Conservation (phyloP, 2,329 filamentous ascomycete genomes). For the Cercospora sesami region DNA sequence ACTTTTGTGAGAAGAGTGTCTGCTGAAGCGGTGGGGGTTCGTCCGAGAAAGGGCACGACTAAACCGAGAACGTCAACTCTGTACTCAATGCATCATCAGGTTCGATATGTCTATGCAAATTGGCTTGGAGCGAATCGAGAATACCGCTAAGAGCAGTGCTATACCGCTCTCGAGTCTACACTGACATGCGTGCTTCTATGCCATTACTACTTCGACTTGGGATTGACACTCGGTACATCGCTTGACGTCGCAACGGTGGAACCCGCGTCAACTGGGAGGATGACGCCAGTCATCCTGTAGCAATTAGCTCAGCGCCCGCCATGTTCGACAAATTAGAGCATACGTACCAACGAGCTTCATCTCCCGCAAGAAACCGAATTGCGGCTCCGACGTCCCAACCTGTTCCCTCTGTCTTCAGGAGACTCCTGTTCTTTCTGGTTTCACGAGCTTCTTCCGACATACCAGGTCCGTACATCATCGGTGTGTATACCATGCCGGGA, state of each 20-base stretch:
- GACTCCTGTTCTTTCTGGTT: constrained; percentile 51
- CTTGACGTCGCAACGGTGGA: constrained; percentile 48
- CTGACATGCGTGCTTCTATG: neutral
- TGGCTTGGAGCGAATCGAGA: neutral
- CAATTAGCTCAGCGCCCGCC: neutral
- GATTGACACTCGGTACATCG: constrained; percentile 40
- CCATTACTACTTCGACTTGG: neutral
- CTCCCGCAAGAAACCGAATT: constrained; percentile 54
- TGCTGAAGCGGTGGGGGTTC: neutral
- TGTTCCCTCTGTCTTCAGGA: constrained; percentile 56
- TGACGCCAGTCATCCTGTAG: constrained; percentile 42
- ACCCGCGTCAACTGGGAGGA: constrained; percentile 52
- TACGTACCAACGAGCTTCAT: constrained; percentile 52
- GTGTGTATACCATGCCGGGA: constrained; percentile 57
- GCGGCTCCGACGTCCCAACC: constrained; percentile 57
- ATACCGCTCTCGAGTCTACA: neutral
- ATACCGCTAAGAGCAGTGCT: too few species aligned
- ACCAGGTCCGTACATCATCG: constrained; percentile 55
- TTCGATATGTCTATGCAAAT: neutral
- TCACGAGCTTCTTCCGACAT: constrained; percentile 55
- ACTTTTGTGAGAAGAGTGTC: neutral
- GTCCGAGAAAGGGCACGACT: neutral
- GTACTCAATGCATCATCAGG: neutral
- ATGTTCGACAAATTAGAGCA: constrained; percentile 22
- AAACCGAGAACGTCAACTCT: neutral